phyloP scores from a whole-genome alignment of 2,329 filamentous ascomycete species.

The Penicillium concentricum region DNA sequence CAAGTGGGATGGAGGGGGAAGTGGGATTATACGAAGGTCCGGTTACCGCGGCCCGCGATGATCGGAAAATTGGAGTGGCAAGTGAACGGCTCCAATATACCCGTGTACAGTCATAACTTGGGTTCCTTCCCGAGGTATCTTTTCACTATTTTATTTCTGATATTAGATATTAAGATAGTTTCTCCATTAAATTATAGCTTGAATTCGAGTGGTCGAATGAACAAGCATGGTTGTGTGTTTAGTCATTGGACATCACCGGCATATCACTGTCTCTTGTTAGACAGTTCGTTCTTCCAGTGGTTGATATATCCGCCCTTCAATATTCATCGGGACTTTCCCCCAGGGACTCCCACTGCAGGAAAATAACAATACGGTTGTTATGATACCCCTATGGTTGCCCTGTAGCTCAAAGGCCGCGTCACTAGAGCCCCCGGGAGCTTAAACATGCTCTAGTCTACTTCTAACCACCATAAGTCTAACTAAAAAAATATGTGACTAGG shows the following conservation, averaged over 20 bases:
- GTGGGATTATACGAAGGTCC: slow-evolving; percentile 18
- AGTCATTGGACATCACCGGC: not conserved
- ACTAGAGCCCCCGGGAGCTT: not conserved
- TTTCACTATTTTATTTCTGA: not conserved
- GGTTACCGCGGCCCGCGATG: slow-evolving; percentile 15
- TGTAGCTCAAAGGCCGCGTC: not conserved
- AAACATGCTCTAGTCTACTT: not conserved
- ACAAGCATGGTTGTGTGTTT: not conserved
- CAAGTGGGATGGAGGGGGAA: slow-evolving; percentile 24
- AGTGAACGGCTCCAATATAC: not conserved
- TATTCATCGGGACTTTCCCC: not conserved
- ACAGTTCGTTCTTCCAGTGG: not conserved
- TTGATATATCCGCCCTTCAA: not conserved
- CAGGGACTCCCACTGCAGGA: not conserved
- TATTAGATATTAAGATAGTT: not conserved
- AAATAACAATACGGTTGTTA: not conserved
- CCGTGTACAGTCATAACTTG: not conserved
- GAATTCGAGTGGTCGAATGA: no score
- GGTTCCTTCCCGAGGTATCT: not conserved
- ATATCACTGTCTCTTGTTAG: not conserved
- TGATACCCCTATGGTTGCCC: not conserved
- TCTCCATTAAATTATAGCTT: not conserved
- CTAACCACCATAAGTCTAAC: not conserved
- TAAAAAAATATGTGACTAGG: not conserved
- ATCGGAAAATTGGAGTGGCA: slow-evolving; percentile 10